Evolutionary conservation across 169 alveolate species (phyloP), one percentile per base, ranked within the genome.

Genomic region (Ophryocystis elektroscirrha): DNA sequence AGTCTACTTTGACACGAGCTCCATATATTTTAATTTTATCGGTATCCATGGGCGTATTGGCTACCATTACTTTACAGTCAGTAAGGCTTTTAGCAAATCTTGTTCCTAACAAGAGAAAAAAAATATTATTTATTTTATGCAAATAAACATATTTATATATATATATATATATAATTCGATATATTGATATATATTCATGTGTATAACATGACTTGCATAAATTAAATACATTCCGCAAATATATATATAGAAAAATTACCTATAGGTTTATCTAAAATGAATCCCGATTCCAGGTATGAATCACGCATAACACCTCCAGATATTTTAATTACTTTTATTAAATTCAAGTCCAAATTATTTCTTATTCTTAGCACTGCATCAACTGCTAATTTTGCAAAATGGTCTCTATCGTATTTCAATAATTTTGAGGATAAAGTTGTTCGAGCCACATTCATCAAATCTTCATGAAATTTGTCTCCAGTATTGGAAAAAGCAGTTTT

Each of bases 41-140:
- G 36, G 96, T 86, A 77, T 94, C 99, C 99, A 94, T 89, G 7
- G 98, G 95, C 30, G 97, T 88, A 71, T 94, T 91, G 1, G 97
- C 96, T 49, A 94, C 89, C 71, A 89, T 56, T 35, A 87, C 75
- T 55, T 69, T 79, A 26, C 84, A 79, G 42, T 58, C 60, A n/a
- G 51, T 56, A 30, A 41, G 44, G 46, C 37, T 35, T 49, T 58
- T 58, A 30, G 39, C 36, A 20, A 51, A 60, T 36, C 44, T 29
- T 25, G 20, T 16, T 3, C 53, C 47, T 23, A 16, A 2, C 18
- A 30, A 44, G 12, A 41, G n/a, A n/a, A n/a, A n/a, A n/a, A n/a
- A n/a, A n/a, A n/a, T n/a, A n/a, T n/a, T n/a, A n/a, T n/a, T n/a
- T n/a, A n/a, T n/a, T n/a, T n/a, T n/a, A n/a, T n/a, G n/a, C n/a